Conservation (phyloP, 2,329 filamentous ascomycete genomes). For the Sordariomycetes sp. region DNA sequence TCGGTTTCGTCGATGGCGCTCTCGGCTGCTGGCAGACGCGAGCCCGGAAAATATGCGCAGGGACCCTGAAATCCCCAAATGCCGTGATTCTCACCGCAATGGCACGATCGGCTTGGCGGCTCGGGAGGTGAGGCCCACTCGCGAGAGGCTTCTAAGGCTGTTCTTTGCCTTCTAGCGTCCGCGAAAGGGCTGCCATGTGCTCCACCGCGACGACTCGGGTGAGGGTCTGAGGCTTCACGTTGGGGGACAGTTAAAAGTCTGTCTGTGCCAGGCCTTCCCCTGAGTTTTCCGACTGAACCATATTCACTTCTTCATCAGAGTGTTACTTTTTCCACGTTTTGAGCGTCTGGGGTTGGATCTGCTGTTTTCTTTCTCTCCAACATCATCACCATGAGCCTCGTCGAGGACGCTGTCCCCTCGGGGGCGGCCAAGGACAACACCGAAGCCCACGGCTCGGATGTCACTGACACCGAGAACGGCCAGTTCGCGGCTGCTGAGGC, state of each 20-base stretch:
- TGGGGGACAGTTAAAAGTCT: neutral
- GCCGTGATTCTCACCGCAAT: neutral
- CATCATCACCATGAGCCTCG: conserved; percentile 4
- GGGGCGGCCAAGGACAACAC: neutral
- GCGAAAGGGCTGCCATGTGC: too few species aligned
- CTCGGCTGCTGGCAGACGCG: neutral
- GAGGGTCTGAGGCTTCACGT: too few species aligned
- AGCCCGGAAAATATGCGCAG: too few species aligned
- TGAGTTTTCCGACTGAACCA: too few species aligned
- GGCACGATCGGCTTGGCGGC: neutral
- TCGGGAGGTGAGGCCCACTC: neutral
- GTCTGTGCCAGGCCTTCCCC: neutral
- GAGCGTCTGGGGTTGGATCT: neutral
- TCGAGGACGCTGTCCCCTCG: neutral
- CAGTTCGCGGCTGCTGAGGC: conserved; percentile 24
- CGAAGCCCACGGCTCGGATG: neutral
- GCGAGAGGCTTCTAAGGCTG: neutral
- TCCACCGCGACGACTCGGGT: too few species aligned
- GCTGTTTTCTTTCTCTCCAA: too few species aligned
- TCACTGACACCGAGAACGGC: conserved; percentile 2
- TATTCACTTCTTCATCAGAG: neutral
- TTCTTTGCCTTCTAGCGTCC: neutral
- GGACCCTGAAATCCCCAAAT: conserved; percentile 2
- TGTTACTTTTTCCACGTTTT: neutral
- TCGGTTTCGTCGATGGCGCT: neutral